Conservation (phyloP, 2,329 filamentous ascomycete genomes). For the Trichoderma simmonsii region DNA sequence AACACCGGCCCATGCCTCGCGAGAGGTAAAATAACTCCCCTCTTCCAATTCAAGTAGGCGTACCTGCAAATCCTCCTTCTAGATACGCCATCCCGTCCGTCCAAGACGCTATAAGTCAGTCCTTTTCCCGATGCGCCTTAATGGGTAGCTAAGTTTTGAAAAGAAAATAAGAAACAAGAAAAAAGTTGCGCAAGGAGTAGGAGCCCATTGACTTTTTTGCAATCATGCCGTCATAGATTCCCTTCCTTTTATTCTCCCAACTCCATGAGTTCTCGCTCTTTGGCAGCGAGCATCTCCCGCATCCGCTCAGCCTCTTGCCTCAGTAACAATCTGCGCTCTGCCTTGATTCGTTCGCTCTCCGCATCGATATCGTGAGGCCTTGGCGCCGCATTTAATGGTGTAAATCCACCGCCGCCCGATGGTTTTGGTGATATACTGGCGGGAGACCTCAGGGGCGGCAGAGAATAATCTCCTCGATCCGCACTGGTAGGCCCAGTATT, state of each 20-base stretch:
- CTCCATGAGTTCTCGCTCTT: constrained; percentile 64
- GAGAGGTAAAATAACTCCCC: neutral
- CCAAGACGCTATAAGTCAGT: neutral
- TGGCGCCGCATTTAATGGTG: constrained; percentile 31
- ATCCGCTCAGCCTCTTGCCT: constrained; percentile 73
- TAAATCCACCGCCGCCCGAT: constrained; percentile 39
- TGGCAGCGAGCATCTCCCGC: constrained; percentile 67
- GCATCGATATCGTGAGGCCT: constrained; percentile 27
- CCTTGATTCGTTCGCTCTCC: constrained; percentile 52
- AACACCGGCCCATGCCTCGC: constrained; percentile 10
- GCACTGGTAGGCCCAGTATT: constrained; percentile 33
- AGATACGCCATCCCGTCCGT: neutral
- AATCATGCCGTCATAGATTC: constrained; percentile 12
- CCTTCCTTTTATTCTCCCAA: constrained; percentile 27
- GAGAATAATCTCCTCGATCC: constrained; percentile 37
- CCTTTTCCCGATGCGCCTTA: neutral
- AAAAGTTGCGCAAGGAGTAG: constrained; percentile 5
- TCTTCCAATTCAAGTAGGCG: neutral
- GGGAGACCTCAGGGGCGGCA: constrained; percentile 44
- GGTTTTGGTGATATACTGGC: constrained; percentile 37
- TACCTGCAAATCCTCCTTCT: neutral
- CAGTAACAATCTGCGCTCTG: constrained; percentile 63
- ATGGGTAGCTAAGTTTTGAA: neutral
- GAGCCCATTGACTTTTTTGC: constrained; percentile 28
- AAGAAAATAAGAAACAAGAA: neutral